Conservation (phyloP, 352 stramenopile genomes). For the Ophiocytium majus region DNA sequence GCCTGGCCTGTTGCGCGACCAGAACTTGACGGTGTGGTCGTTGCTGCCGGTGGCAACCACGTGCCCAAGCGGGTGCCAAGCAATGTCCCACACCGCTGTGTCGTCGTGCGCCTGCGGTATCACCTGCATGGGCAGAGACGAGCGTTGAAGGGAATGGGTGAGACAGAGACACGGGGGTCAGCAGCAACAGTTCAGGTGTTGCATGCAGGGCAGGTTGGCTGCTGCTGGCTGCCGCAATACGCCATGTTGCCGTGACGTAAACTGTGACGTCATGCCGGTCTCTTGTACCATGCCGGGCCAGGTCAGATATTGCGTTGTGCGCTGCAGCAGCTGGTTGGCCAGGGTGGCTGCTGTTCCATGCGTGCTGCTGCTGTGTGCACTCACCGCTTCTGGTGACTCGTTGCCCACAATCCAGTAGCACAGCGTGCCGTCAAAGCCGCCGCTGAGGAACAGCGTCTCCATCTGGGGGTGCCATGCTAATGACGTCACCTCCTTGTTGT, state of each 20-base stretch:
- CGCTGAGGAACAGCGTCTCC: conserved; percentile 90
- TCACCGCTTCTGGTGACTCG: conserved; percentile 38
- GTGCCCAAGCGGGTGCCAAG: conserved; percentile 94
- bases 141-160: conserved; percentile 54
- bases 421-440: conserved; percentile 92
- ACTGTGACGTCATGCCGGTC: no score
- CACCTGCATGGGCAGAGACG: neutral
- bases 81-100: conserved; percentile 92
- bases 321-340: no score
- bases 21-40: conserved; percentile 96
- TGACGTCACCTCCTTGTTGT: conserved; percentile 74
- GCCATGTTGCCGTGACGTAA: no score
- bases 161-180: conserved; percentile 11
- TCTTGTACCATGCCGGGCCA: no score
- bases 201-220: no score
- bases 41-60: conserved; percentile 91
- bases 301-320: no score
- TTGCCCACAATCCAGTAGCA: conserved; percentile 83
- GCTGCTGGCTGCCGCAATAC: no score
- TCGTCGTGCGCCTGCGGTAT: conserved; percentile 90
- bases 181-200: no score
- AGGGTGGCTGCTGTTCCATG: no score
- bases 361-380: no score
- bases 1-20: conserved; percentile 87
- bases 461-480: conserved; percentile 94